phyloP scores from a whole-genome alignment of 2,329 filamentous ascomycete species.

The Aspergillus eucalypticola region DNA sequence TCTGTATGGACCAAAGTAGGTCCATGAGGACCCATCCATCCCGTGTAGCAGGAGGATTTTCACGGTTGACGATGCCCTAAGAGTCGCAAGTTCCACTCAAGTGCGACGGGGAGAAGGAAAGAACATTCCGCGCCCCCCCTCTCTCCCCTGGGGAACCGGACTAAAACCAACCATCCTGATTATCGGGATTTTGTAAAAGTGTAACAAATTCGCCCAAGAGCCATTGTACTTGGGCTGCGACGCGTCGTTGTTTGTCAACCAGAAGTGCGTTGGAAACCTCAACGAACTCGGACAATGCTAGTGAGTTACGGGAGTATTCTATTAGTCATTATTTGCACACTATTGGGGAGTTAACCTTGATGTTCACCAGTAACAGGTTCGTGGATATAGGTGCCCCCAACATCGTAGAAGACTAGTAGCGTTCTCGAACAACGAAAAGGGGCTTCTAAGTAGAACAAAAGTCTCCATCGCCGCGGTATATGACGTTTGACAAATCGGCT shows the following conservation, averaged over 20 bases:
- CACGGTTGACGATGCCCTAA: conserved; percentile 3
- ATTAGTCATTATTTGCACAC: conserved; percentile 1
- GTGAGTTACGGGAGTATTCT: neutral
- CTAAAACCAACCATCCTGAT: conserved; percentile 24
- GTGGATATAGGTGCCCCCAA: neutral
- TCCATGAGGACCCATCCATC: conserved; percentile 6
- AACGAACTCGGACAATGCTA: neutral
- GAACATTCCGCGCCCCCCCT: conserved; percentile 24
- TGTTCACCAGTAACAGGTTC: neutral
- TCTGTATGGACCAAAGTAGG: neutral
- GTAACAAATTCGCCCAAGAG: conserved; percentile 12
- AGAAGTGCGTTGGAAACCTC: neutral
- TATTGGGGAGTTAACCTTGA: neutral
- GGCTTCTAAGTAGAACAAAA: neutral
- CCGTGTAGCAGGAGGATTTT: conserved; percentile 5
- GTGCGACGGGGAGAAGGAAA: conserved; percentile 21
- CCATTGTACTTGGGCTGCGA: neutral
- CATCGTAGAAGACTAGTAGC: neutral
- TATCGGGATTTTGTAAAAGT: conserved; percentile 18
- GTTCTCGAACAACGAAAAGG: neutral
- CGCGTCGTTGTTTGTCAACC: neutral
- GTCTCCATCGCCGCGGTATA: neutral
- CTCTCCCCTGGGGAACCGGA: conserved; percentile 15
- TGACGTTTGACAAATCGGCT: conserved; percentile 1
- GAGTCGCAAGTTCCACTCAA: conserved; percentile 9